Percentiles rank a stretch among this genome's conserved stretches.
Conservation (phyloP, 345 rosid species). For the Populus pruinosa region DNA sequence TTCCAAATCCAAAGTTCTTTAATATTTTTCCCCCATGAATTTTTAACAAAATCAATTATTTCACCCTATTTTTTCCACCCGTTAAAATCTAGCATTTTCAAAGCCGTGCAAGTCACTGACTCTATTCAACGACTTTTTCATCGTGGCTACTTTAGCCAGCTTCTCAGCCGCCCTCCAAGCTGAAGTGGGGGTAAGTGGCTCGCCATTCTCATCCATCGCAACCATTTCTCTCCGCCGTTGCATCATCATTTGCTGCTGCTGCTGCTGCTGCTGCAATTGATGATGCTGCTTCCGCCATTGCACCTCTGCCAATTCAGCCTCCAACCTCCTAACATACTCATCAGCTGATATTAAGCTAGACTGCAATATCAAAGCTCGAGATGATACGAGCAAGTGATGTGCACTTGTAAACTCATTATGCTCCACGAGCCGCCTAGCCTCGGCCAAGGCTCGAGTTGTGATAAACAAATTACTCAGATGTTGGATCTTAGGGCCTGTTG, state of each 20-base stretch:
- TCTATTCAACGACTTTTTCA: slow-evolving; percentile 30
- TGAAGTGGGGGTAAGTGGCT: slow-evolving; percentile 30
- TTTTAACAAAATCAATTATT: background rate
- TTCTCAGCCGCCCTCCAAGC: slow-evolving; percentile 39
- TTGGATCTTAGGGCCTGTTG: slow-evolving; percentile 19
- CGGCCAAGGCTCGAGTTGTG: slow-evolving; percentile 27
- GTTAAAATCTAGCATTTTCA: slow-evolving; percentile 33
- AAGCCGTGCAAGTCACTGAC: slow-evolving; percentile 37
- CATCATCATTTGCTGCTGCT: slow-evolving; percentile 5
- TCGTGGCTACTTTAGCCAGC: slow-evolving; percentile 33
- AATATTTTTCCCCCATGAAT: background rate
- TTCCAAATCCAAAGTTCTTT: background rate
- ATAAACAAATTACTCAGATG: slow-evolving; percentile 17
- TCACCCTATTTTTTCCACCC: background rate
- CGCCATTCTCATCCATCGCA: slow-evolving; percentile 58
- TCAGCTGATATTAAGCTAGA: slow-evolving; percentile 9
- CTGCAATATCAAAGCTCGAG: slow-evolving; percentile 22
- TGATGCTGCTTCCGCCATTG: slow-evolving; percentile 26
- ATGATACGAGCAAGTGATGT: slow-evolving; percentile 21
- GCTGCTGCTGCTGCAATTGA: slow-evolving; percentile 11
- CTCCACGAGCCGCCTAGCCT: slow-evolving; percentile 22
- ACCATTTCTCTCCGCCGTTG: slow-evolving; percentile 37
- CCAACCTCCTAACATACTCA: slow-evolving; percentile 22
- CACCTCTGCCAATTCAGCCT: slow-evolving; percentile 25
- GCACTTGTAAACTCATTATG: slow-evolving; percentile 21